phyloP scores from a whole-genome alignment of 768 basidiomycete genomes.

The Pleurotus platypus region DNA sequence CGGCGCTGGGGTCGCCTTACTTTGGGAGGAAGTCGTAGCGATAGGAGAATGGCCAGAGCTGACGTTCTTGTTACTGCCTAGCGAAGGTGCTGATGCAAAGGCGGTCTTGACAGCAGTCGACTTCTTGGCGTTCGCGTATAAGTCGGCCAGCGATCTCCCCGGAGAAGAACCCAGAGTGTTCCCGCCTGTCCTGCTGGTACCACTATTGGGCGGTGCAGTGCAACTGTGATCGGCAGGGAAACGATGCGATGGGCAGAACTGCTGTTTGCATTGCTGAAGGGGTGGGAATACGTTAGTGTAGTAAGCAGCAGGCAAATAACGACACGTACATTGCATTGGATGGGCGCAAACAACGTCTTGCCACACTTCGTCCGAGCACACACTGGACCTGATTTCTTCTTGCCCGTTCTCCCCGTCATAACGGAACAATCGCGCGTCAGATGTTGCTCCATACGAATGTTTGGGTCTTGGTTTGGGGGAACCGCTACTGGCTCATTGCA shows the following conservation, averaged over 20 bases:
- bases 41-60: conserved; percentile 17
- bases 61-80: conserved; percentile 13
- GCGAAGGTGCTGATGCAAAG: conserved; percentile 18
- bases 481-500: conserved; percentile 76
- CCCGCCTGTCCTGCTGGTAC: conserved; percentile 13
- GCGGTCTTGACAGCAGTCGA: conserved; percentile 29
- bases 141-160: conserved; percentile 18
- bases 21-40: conserved; percentile 12
- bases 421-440: conserved; percentile 63
- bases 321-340: conserved; percentile 65
- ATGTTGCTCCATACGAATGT: conserved; percentile 77
- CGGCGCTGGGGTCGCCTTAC: conserved; percentile 13
- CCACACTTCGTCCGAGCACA: conserved; percentile 64
- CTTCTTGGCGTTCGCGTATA: conserved; percentile 39
- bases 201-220: conserved; percentile 15
- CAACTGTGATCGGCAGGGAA: conserved; percentile 75
- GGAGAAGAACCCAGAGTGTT: conserved; percentile 12
- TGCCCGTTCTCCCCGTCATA: conserved; percentile 56
- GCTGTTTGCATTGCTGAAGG: conserved; percentile 60
- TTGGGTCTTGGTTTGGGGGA: conserved; percentile 76
- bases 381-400: conserved; percentile 44
- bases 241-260: conserved; percentile 78
- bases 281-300: too few relatives aligned
- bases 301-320: not conserved
- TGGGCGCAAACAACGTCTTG: conserved; percentile 73